These are phyloP conservation scores for Diutina sp. DNA, from an alignment of 1,139 yeast species.

Conservation along the genomic window DNA sequence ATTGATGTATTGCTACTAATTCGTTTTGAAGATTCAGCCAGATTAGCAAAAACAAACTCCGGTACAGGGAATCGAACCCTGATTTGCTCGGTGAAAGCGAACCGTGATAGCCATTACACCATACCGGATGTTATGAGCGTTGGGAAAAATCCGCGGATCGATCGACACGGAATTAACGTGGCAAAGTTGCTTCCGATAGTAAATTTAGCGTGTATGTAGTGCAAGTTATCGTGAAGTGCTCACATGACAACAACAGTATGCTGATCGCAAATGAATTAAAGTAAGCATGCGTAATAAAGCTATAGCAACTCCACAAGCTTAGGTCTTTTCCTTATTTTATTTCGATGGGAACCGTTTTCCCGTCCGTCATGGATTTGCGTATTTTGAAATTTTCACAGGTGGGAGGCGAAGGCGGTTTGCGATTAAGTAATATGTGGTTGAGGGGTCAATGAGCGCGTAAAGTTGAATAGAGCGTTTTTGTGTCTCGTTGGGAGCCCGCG, in stretches of 20 bases:
- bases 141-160: background rate
- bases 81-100: constrained; percentile 22
- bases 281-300: no score
- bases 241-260: no score
- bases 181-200: no score
- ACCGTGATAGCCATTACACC: constrained; percentile 18
- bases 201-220: no score
- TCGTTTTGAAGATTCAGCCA: no score
- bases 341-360: no score
- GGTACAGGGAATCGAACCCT: constrained; percentile 41
- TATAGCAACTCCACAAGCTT: no score
- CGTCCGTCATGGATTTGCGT: no score
- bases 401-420: background rate
- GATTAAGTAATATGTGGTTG: background rate
- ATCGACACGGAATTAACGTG: background rate
- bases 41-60: constrained; percentile 13
- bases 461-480: background rate
- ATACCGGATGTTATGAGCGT: constrained; percentile 11
- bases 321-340: no score
- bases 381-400: background rate
- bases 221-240: no score
- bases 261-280: no score
- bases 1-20: no score
- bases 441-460: background rate
- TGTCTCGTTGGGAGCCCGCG: background rate